Evolutionary conservation across 176 grass and related monocot genomes (phyloP), one percentile per base, ranked within the genome.

Genomic region (Oryza coarctata): DNA sequence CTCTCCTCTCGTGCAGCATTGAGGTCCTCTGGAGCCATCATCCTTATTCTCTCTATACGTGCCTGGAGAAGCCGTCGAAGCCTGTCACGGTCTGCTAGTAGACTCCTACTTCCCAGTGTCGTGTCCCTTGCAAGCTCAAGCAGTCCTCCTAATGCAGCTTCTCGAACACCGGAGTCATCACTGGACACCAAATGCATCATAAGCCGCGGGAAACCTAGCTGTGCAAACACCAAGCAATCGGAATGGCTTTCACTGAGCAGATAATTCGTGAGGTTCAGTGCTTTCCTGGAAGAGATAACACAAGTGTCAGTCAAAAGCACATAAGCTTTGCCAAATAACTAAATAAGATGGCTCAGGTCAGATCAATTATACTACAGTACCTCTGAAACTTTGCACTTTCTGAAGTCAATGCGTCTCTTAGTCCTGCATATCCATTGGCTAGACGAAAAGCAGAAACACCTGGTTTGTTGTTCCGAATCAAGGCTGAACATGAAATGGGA

Each of bases 381-480:
- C 92, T 94, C 60, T 97, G 92, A 82, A 94, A 98, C 82, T 88
- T 97, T 58, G 78, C 76, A 74, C 74, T 76, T 33, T 93, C 90
- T 64, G 90, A 88, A 82, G 70, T 88, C 76, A 98, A 87, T 34
- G 95, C 95, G 67, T 94, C 92, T 86, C 85, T 86, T 32, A 93
- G 77, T 36, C 95, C 95, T 55, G 90, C 66, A 80, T 93, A 94
- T 47, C 92, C 90, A 83, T 97, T 94, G 52, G 92, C 84, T 69
- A 93, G 83, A 75, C 88, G 86, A 85, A 98, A 98, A 76, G 95
- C 90, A 66, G 86, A 27, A 75, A 87, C 82, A 79, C 90, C 92
- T 68, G 81, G 86, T 80, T 86, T 93, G 69, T 94, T 92, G 80
- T 97, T 94, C 68, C 92, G 82, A 63, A 98, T 94, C 71, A 98